These are phyloP conservation scores for Ogataea nakhonphanomensis DNA, from an alignment of 805 yeast genomes.

Conservation along the genomic window DNA sequence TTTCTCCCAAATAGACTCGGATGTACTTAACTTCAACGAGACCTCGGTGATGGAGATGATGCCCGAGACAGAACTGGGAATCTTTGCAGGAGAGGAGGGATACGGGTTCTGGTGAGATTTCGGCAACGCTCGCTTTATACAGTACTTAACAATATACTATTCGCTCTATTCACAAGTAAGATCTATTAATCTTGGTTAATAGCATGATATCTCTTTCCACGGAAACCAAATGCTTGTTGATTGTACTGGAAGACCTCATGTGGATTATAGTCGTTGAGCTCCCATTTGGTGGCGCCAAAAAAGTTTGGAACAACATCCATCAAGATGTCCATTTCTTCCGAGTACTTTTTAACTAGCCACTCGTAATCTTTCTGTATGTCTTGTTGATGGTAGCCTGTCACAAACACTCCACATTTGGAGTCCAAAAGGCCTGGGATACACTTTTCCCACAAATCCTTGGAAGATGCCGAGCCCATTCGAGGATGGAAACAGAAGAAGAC, in stretches of 20 bases:
- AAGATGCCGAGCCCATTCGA: constrained; percentile 81
- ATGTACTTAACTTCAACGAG: constrained; percentile 26
- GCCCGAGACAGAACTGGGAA: constrained; percentile 13
- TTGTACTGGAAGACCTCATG: constrained; percentile 92
- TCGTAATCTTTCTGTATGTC: constrained; percentile 69
- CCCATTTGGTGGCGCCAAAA: constrained; percentile 90
- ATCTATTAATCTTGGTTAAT: constrained; percentile 32
- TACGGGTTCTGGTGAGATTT: constrained; percentile 28
- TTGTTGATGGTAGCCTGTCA: constrained; percentile 81
- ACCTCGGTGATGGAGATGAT: constrained; percentile 15
- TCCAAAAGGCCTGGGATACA: constrained; percentile 84
- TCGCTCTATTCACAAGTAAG: constrained; percentile 9
- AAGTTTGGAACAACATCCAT: constrained; percentile 69
- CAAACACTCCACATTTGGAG: constrained; percentile 87
- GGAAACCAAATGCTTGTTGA: constrained; percentile 82
- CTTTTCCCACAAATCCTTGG: constrained; percentile 76
- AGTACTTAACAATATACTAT: not conserved
- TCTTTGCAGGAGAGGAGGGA: constrained; percentile 26
- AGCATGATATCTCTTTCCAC: constrained; percentile 97
- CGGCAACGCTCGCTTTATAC: constrained; percentile 1
- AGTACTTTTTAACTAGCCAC: constrained; percentile 64
- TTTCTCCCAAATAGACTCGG: constrained; percentile 32
- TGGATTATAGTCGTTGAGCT: constrained; percentile 86
- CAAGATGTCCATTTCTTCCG: constrained; percentile 75
- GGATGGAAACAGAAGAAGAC: constrained; percentile 94